Evolutionary conservation across 441 rosid genomes (phyloP).

Genomic region (Dalechampia spathulata): DNA sequence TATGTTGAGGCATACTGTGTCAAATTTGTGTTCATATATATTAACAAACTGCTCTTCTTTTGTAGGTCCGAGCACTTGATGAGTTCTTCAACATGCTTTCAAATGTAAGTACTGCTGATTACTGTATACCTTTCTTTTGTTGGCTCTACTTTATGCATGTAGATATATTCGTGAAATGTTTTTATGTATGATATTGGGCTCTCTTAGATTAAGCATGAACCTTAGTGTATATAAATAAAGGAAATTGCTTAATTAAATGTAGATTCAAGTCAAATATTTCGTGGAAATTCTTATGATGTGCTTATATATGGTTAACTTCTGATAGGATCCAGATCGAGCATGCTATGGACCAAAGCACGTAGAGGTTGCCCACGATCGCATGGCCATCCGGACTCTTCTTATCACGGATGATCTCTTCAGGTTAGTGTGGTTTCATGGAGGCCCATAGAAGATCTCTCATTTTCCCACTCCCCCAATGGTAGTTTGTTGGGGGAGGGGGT

Average conservation of each 20-base stretch:
- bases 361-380: constrained; percentile 88
- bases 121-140: too few relatives aligned
- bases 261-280: background rate
- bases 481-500: too few relatives aligned
- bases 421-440: constrained; percentile 24
- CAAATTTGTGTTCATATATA: background rate
- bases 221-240: too few relatives aligned
- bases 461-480: too few relatives aligned
- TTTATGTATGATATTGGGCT: too few relatives aligned
- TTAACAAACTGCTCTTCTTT: constrained; percentile 7
- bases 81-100: constrained; percentile 92
- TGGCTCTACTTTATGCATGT: too few relatives aligned
- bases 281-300: background rate
- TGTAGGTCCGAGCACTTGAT: constrained; percentile 78
- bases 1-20: background rate
- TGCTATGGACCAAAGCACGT: constrained; percentile 98
- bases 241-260: too few relatives aligned
- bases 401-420: constrained; percentile 96
- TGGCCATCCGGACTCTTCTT: constrained; percentile 94
- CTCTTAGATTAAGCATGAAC: too few relatives aligned
- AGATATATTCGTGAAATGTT: too few relatives aligned
- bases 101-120: too few relatives aligned
- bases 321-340: constrained; percentile 71
- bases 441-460: background rate
- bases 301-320: background rate